Base-by-base conservation (phyloP, 192 early-diverging fungal genomes). In the Entomortierella beljakovae region DNA sequence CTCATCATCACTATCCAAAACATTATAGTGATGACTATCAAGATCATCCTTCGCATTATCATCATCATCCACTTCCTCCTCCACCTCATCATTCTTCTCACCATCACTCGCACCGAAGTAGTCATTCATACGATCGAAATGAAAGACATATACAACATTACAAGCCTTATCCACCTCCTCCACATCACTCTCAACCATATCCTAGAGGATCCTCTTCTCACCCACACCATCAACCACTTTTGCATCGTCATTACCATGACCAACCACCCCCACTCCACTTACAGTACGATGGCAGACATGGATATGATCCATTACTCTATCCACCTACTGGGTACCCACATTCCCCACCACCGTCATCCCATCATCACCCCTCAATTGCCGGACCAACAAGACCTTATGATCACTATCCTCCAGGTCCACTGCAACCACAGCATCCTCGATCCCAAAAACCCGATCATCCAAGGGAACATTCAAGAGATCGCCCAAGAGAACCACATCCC, bases 91-190 rank as follows among this genome's bases (percentile, higher is more conserved):
- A 8, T 4, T 31, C 29, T 40, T n/a, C n/a, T n/a, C n/a, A n/a
- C n/a, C n/a, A n/a, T n/a, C 35, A 40, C 26, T 15, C 38, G 4
- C 57, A 59, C 20, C 38, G 18, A 8, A 10, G 28, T 16, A 46
- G 43, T 29, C 60, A 61, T 32, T 16, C 54, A 20, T 32, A 56
- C 54, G 52, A 54, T 22, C 52, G 52, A 28, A 13, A 6, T 40
- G 51, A 53, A 6, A 6, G 51, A 1, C 59, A 61, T 51, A 8
- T 40, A 43, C 58, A 42, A 15, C 61, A 60, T n/a, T 70, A 61
- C 46, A 50, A 61, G 25, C 68, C 68, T 29, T 70, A 70, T 34
- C 63, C 54, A 16, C 53, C 58, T 15, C 46, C 68, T 23, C 23
- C 58, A 10, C 61, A 73, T 1, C 55, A 56, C n/a, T 33, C 49